A percentile compares a stretch with the other conserved stretches of the same genome.
Evolutionary conservation across 192 early-diverging fungal species (phyloP).

Genomic region (Podila minutissima): DNA sequence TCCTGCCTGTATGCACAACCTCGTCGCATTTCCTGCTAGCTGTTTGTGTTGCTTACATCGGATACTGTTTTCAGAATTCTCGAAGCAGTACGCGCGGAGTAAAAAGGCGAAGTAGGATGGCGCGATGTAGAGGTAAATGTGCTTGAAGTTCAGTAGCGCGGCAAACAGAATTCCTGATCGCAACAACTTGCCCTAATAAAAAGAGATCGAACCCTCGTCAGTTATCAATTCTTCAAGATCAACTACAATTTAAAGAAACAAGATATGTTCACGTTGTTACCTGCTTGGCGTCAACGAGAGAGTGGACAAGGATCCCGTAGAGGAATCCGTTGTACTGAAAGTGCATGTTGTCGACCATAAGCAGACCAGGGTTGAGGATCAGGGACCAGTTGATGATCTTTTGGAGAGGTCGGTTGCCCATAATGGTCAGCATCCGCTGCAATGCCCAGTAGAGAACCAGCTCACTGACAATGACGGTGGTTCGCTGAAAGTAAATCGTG

Average conservation of each 20-base stretch:
- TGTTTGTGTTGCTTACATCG: conserved; percentile 19
- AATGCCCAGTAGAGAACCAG: conserved; percentile 78
- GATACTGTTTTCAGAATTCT: conserved; percentile 43
- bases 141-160: conserved; percentile 94
- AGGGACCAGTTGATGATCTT: conserved; percentile 65
- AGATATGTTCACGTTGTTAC: conserved; percentile 27
- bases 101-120: conserved; percentile 96
- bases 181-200: conserved; percentile 63
- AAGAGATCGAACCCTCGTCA: not conserved
- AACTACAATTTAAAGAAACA: too few species aligned
- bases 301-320: conserved; percentile 87
- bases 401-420: conserved; percentile 47
- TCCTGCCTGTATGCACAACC: not conserved
- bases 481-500: conserved; percentile 88
- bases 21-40: not conserved
- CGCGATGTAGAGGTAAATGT: conserved; percentile 92
- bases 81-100: conserved; percentile 79
- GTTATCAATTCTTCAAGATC: too few species aligned
- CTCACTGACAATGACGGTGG: conserved; percentile 85
- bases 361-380: conserved; percentile 75
- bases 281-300: conserved; percentile 77
- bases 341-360: conserved; percentile 93
- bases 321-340: conserved; percentile 98
- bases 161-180: conserved; percentile 85
- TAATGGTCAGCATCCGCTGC: conserved; percentile 36